These are phyloP conservation scores for Sideroxylon spinosum DNA, from an alignment of 179 eudicot genomes.

Conservation along the genomic window DNA sequence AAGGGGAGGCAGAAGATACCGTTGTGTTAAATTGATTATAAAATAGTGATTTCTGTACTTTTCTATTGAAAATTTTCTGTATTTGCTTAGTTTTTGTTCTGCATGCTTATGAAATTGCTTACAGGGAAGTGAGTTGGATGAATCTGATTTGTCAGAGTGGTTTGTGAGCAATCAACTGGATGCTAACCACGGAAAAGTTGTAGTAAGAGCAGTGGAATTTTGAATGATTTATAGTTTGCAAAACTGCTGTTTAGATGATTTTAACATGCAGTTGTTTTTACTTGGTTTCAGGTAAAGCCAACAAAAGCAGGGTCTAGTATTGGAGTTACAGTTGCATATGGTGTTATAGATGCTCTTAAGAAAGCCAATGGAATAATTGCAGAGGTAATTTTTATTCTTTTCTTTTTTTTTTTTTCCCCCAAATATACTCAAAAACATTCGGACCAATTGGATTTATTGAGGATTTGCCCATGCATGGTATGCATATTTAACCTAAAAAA, in stretches of 20 bases:
- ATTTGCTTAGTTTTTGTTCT: not conserved
- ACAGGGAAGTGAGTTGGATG: slow-evolving; percentile 53
- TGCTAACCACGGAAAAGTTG: slow-evolving; percentile 63
- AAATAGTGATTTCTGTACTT: not conserved
- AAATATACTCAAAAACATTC: not conserved
- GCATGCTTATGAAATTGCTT: slow-evolving; percentile 14
- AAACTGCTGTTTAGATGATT: not conserved
- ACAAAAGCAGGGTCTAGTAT: slow-evolving; percentile 93
- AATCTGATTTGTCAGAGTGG: slow-evolving; percentile 55
- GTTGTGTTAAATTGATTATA: not conserved
- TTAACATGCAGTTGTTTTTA: not conserved
- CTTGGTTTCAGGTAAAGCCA: slow-evolving; percentile 71
- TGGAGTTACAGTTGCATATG: slow-evolving; percentile 89
- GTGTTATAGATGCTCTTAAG: slow-evolving; percentile 60
- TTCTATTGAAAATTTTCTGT: not conserved
- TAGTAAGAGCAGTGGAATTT: slow-evolving; percentile 38
- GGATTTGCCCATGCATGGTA: not conserved
- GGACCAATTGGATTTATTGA: not conserved
- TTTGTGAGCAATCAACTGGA: slow-evolving; percentile 61
- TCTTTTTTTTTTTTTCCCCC: not conserved
- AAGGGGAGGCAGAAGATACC: not conserved
- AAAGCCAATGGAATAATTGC: slow-evolving; percentile 59
- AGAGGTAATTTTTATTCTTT: slow-evolving; percentile 38
- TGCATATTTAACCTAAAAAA: not conserved
- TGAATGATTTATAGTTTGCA: not conserved